phyloP scores from a whole-genome alignment of 2,329 filamentous ascomycete genomes.

The Penicillium brasilianum region DNA sequence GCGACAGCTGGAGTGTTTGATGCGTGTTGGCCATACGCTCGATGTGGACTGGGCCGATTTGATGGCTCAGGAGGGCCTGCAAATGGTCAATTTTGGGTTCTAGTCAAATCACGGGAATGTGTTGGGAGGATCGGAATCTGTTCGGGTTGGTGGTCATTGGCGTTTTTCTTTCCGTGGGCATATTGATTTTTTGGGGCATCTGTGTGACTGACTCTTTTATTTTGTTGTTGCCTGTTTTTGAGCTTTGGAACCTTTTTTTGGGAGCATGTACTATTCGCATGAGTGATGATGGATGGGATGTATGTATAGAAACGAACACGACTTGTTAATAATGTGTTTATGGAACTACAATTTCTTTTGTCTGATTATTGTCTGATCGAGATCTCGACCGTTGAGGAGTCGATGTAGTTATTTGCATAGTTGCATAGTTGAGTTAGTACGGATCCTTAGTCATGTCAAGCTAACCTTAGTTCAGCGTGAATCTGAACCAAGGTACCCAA shows the following conservation, averaged over 20 bases:
- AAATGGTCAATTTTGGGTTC: constrained; percentile 59
- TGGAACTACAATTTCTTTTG: constrained; percentile 12
- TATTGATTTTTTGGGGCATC: constrained; percentile 6
- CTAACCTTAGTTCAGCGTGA: not conserved
- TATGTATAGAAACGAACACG: constrained; percentile 29
- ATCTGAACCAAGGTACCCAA: not conserved
- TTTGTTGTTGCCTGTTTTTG: not conserved
- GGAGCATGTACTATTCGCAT: constrained; percentile 22
- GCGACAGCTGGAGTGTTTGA: constrained; percentile 50
- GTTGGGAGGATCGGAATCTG: not conserved
- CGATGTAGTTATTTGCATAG: too few species aligned
- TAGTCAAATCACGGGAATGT: constrained; percentile 33
- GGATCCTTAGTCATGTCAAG: not conserved
- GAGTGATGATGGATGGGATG: constrained; percentile 23
- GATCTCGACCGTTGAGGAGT: too few species aligned
- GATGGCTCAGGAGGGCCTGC: constrained; percentile 52
- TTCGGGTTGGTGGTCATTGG: not conserved
- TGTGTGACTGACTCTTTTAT: constrained; percentile 6
- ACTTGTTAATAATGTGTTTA: constrained; percentile 11
- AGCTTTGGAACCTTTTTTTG: not conserved
- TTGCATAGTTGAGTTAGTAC: too few species aligned
- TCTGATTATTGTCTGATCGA: not conserved
- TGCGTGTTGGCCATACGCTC: constrained; percentile 46
- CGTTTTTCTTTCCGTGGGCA: constrained; percentile 12
- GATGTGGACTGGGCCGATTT: constrained; percentile 59